Conservation (phyloP, 352 stramenopile species). For the Phytophthora sp. region DNA sequence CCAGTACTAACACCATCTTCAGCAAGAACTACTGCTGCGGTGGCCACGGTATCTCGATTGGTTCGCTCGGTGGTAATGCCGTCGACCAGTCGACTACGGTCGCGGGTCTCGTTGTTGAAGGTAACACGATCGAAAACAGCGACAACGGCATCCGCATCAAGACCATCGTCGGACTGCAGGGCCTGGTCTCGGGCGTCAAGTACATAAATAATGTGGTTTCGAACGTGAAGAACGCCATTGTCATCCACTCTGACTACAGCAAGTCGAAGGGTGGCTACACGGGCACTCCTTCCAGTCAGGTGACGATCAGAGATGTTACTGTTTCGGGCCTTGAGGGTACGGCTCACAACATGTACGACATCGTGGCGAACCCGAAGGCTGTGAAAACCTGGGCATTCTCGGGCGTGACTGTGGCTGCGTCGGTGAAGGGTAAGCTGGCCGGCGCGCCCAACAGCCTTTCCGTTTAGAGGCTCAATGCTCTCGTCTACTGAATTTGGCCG, state of each 20-base stretch:
- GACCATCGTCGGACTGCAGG: constrained; percentile 27
- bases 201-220: constrained; percentile 28
- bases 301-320: constrained; percentile 6
- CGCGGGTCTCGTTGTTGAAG: too few species aligned
- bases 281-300: constrained; percentile 19
- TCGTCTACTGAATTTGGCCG: constrained; percentile 17
- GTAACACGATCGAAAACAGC: constrained; percentile 42
- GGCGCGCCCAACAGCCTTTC: constrained; percentile 22
- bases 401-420: constrained; percentile 5
- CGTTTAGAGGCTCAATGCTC: constrained; percentile 1
- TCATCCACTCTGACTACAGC: constrained; percentile 25
- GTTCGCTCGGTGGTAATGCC: too few species aligned
- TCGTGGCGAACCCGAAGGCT: too few species aligned
- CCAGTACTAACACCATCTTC: constrained; percentile 23
- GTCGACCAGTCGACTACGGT: too few species aligned
- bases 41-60: too few species aligned
- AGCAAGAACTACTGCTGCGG: too few species aligned
- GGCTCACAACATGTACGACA: constrained; percentile 36
- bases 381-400: not conserved
- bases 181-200: constrained; percentile 24
- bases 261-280: constrained; percentile 34
- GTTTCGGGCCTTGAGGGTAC: constrained; percentile 27
- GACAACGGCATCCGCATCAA: constrained; percentile 28
- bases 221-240: constrained; percentile 28
- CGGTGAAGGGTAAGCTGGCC: constrained; percentile 14